Conservation (phyloP, 2,329 filamentous ascomycete genomes). For the Paracoccidioides lutzii region DNA sequence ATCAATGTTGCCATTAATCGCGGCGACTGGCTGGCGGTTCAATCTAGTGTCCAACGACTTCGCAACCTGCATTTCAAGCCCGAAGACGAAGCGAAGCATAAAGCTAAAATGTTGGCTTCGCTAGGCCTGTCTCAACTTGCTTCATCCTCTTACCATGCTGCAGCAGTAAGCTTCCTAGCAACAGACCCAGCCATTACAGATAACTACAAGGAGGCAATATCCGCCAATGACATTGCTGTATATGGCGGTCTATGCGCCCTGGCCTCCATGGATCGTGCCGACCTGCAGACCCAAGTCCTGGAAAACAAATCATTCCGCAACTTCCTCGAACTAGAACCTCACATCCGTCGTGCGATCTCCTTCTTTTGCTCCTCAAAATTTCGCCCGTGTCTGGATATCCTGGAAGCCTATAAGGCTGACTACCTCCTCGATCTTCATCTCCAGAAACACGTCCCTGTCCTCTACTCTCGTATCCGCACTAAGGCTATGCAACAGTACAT, state of each 20-base stretch:
- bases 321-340: constrained; percentile 84
- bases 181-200: constrained; percentile 45
- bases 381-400: constrained; percentile 65
- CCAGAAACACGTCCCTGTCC: constrained; percentile 53
- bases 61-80: constrained; percentile 41
- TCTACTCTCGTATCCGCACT: constrained; percentile 65
- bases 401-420: constrained; percentile 70
- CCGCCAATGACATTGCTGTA: constrained; percentile 75
- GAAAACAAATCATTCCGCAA: constrained; percentile 69
- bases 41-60: constrained; percentile 46
- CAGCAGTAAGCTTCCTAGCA: constrained; percentile 58
- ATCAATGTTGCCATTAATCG: constrained; percentile 64
- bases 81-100: constrained; percentile 45
- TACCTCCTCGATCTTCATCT: constrained; percentile 86
- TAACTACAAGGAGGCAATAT: constrained; percentile 58
- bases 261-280: constrained; percentile 70
- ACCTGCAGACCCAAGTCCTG: constrained; percentile 63
- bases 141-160: constrained; percentile 46
- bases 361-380: constrained; percentile 89
- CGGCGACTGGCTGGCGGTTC: constrained; percentile 60
- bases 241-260: constrained; percentile 86
- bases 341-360: constrained; percentile 79
- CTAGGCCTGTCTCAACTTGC: constrained; percentile 51
- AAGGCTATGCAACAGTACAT: constrained; percentile 94
- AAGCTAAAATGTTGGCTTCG: constrained; percentile 52